phyloP scores from a whole-genome alignment of 306 rosid genomes.

The Gastrolobium bilobum region DNA sequence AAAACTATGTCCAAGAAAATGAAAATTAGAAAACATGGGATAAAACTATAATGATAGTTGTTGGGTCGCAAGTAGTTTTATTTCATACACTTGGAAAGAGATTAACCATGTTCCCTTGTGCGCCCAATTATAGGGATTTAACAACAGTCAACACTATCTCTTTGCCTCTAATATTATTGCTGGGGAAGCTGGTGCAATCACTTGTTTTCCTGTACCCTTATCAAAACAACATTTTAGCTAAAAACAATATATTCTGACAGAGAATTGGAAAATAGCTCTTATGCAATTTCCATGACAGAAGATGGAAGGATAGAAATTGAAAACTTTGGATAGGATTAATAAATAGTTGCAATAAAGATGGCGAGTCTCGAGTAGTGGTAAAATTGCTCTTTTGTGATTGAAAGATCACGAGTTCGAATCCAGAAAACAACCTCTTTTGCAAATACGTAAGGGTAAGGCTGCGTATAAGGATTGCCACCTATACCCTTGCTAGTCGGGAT shows the following conservation, averaged over 20 bases:
- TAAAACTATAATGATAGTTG: not conserved
- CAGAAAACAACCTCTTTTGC: no score
- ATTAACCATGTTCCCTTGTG: not conserved
- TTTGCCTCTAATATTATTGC: not conserved
- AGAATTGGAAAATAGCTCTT: constrained; percentile 4
- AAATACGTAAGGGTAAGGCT: no score
- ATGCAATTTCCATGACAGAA: not conserved
- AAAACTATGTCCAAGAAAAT: constrained; percentile 18
- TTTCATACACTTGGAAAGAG: not conserved
- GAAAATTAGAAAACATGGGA: constrained; percentile 8
- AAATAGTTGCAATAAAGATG: not conserved
- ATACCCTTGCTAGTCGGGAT: no score
- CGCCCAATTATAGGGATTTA: not conserved
- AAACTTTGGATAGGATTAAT: not conserved
- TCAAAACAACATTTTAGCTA: not conserved
- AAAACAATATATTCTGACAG: not conserved
- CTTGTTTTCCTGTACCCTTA: not conserved
- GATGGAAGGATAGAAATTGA: not conserved
- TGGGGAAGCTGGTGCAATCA: not conserved
- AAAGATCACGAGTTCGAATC: no score
- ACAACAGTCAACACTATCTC: not conserved
- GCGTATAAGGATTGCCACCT: no score
- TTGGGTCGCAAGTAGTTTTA: not conserved
- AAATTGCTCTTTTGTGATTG: no score
- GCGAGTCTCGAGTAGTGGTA: no score